Evolutionary conservation across 2,329 filamentous ascomycete species (phyloP).

Genomic region (Apiospora marii): DNA sequence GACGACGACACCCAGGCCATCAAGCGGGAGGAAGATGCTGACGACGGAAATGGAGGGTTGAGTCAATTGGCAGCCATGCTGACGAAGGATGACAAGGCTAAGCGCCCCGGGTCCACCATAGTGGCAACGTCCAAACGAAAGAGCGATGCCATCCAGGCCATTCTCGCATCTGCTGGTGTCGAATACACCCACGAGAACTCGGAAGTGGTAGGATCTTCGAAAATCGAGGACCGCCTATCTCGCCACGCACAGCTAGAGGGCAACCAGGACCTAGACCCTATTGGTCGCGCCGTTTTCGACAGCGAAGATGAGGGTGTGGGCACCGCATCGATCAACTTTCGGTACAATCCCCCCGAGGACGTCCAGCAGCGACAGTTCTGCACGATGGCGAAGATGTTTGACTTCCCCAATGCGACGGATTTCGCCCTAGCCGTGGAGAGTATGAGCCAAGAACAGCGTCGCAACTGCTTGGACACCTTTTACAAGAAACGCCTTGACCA

Average conservation of each 20-base stretch:
- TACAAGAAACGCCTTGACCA: conserved; percentile 72
- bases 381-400: conserved; percentile 83
- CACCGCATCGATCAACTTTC: conserved; percentile 46
- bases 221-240: conserved; percentile 86
- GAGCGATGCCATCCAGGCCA: conserved; percentile 85
- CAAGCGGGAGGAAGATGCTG: conserved; percentile 55
- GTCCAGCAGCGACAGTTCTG: conserved; percentile 87
- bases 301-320: conserved; percentile 44
- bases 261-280: conserved; percentile 53
- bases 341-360: conserved; percentile 76
- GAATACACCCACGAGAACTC: conserved; percentile 97
- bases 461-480: conserved; percentile 81
- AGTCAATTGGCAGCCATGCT: conserved; percentile 74
- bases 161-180: conserved; percentile 86
- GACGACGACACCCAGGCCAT: conserved; percentile 54
- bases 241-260: conserved; percentile 73
- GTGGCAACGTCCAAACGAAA: conserved; percentile 50
- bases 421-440: conserved; percentile 92
- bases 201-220: conserved; percentile 92
- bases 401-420: conserved; percentile 77
- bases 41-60: conserved; percentile 72
- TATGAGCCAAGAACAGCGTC: conserved; percentile 85
- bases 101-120: conserved; percentile 42
- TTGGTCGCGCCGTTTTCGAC: conserved; percentile 64
- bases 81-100: conserved; percentile 55